These are phyloP conservation scores for Chytriomyces sp. DNA, from an alignment of 192 early-diverging fungal genomes.

Conservation along the genomic window DNA sequence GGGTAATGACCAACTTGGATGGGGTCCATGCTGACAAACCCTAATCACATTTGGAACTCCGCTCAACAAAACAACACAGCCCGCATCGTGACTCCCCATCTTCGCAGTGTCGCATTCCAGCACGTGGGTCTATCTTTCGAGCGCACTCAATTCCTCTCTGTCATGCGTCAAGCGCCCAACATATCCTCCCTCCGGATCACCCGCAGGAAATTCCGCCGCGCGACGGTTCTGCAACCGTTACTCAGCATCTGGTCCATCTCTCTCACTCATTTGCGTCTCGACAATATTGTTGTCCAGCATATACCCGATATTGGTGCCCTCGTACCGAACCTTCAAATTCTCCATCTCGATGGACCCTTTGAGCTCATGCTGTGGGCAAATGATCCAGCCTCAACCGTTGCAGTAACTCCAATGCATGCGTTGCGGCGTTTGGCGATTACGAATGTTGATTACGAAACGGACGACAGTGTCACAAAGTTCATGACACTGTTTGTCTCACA, in stretches of 20 bases:
- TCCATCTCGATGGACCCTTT: slow-evolving; percentile 16
- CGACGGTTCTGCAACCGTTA: slow-evolving; percentile 17
- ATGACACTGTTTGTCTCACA: slow-evolving; percentile 10
- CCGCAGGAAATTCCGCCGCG: slow-evolving; percentile 21
- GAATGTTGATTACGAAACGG: slow-evolving; percentile 10
- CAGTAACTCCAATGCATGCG: not conserved
- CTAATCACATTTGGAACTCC: not conserved
- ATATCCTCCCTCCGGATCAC: slow-evolving; percentile 19
- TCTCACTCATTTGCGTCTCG: slow-evolving; percentile 21
- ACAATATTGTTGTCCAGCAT: slow-evolving; percentile 25
- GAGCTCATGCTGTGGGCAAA: slow-evolving; percentile 8
- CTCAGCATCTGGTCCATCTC: not conserved
- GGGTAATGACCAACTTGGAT: not conserved
- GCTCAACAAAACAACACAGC: slow-evolving; percentile 5
- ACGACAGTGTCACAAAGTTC: slow-evolving; percentile 18
- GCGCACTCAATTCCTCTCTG: slow-evolving; percentile 21
- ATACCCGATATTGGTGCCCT: slow-evolving; percentile 15
- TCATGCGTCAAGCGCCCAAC: slow-evolving; percentile 7
- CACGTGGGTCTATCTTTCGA: slow-evolving; percentile 33
- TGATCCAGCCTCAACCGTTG: not conserved
- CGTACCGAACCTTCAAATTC: slow-evolving; percentile 2
- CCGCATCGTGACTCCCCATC: slow-evolving; percentile 28
- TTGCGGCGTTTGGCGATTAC: slow-evolving; percentile 7
- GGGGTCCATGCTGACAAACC: not conserved
- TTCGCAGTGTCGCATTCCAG: slow-evolving; percentile 13